phyloP scores from a whole-genome alignment of 2,329 filamentous ascomycete species.

The Rosellinia necatrix region DNA sequence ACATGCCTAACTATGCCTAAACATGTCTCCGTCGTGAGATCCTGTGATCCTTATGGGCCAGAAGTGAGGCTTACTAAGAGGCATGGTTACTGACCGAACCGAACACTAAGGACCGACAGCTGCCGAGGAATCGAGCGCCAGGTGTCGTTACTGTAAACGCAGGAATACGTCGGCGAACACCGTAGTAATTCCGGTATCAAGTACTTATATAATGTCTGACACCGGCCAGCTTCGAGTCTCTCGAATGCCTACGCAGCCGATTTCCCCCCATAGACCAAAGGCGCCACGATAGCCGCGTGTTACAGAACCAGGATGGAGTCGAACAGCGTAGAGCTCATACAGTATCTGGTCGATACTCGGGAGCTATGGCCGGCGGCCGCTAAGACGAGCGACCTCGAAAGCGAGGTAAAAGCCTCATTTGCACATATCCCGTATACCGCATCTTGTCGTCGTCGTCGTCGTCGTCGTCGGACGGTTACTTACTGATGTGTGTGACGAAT shows the following conservation, averaged over 20 bases:
- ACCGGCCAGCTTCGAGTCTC: background rate
- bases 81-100: background rate
- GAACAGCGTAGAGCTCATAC: slow-evolving; percentile 50
- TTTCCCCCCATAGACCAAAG: background rate
- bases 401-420: slow-evolving; percentile 44
- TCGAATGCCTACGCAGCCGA: slow-evolving; percentile 7
- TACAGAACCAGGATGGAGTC: slow-evolving; percentile 33
- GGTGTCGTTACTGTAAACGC: slow-evolving; percentile 11
- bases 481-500: background rate
- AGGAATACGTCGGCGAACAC: no score
- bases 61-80: slow-evolving; percentile 1
- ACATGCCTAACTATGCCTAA: background rate
- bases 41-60: background rate
- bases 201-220: slow-evolving; percentile 21
- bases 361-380: slow-evolving; percentile 58
- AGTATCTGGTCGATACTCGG: slow-evolving; percentile 67
- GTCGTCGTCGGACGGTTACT: no score
- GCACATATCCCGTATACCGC: no score
- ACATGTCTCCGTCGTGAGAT: background rate
- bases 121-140: slow-evolving; percentile 12
- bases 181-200: background rate
- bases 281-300: background rate
- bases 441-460: no score
- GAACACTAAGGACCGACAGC: slow-evolving; percentile 8
- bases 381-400: slow-evolving; percentile 53